phyloP scores from a whole-genome alignment of 441 rosid species.

The Melastoma candidum region DNA sequence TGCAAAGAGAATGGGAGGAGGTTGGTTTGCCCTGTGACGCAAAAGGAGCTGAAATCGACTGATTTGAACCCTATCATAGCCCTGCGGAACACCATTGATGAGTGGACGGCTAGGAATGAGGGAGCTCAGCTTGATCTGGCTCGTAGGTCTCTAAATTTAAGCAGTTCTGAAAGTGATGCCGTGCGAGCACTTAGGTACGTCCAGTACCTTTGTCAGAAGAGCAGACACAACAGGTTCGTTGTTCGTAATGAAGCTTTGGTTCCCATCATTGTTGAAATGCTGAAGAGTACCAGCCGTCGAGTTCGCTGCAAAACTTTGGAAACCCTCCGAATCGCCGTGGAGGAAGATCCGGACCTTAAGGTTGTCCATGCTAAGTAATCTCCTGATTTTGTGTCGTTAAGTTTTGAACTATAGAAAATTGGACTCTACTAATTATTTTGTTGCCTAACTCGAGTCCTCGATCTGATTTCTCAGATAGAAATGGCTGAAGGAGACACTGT shows the following conservation, averaged over 20 bases:
- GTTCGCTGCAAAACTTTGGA: conserved; percentile 71
- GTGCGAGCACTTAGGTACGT: conserved; percentile 54
- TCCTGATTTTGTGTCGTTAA: no score
- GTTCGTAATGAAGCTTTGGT: conserved; percentile 60
- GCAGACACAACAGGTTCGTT: conserved; percentile 48
- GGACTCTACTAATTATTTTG: conserved; percentile 5
- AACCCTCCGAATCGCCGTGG: conserved; percentile 67
- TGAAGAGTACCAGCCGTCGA: conserved; percentile 62
- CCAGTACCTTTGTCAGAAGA: conserved; percentile 50
- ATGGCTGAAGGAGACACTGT: conserved; percentile 87
- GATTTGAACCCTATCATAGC: conserved; percentile 82
- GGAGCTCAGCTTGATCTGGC: conserved; percentile 82
- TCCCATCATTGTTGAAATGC: conserved; percentile 68
- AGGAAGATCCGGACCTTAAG: conserved; percentile 86
- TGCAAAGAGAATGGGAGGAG: conserved; percentile 57
- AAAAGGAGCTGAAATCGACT: conserved; percentile 46
- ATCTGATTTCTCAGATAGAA: conserved; percentile 48
- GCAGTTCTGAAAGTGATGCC: conserved; percentile 60
- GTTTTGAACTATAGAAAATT: background rate
- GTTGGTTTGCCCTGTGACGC: conserved; percentile 69
- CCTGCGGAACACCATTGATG: conserved; percentile 81
- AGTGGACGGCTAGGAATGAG: conserved; percentile 93
- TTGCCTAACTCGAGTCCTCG: conserved; percentile 1
- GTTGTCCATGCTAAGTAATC: conserved; percentile 27
- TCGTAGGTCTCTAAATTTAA: conserved; percentile 47